These are phyloP conservation scores for Blastomyces percursus DNA, from an alignment of 2,329 filamentous ascomycete genomes.

Conservation along the genomic window DNA sequence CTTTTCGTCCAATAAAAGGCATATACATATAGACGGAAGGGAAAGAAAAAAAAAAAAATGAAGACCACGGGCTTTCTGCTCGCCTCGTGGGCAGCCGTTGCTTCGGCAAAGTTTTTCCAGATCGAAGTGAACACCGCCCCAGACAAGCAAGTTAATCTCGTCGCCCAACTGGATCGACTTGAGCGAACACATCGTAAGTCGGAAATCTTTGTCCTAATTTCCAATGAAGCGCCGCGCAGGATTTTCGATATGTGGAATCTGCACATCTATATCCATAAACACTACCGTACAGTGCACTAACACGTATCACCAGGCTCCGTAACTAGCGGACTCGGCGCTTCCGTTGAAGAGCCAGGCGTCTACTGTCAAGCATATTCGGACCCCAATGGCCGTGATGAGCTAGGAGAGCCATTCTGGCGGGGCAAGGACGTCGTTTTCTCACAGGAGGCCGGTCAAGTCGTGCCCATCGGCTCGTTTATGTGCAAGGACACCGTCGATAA, in stretches of 20 bases:
- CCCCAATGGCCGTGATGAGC: slow-evolving; percentile 10
- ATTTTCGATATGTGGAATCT: no score
- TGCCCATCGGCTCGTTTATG: slow-evolving; percentile 9
- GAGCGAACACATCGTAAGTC: slow-evolving; percentile 11
- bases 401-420: slow-evolving; percentile 7
- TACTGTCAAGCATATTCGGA: slow-evolving; percentile 13
- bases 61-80: slow-evolving; percentile 5
- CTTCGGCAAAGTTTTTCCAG: slow-evolving; percentile 9
- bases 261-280: background rate
- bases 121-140: slow-evolving; percentile 6
- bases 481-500: slow-evolving; percentile 5
- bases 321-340: slow-evolving; percentile 8
- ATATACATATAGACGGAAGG: background rate
- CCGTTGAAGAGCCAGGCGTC: slow-evolving; percentile 4
- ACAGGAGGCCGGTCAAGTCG: background rate
- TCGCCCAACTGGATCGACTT: slow-evolving; percentile 8
- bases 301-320: slow-evolving; percentile 2
- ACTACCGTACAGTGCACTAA: background rate
- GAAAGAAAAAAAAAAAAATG: slow-evolving; percentile 8
- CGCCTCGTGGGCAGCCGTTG: slow-evolving; percentile 5
- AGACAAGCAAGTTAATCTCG: slow-evolving; percentile 7
- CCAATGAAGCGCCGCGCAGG: no score
- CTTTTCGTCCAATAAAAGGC: background rate
- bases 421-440: slow-evolving; percentile 7
- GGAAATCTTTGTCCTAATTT: background rate